These are phyloP conservation scores for Beauveria scarabaeidicola DNA, from an alignment of 2,329 filamentous ascomycete genomes.

Conservation along the genomic window DNA sequence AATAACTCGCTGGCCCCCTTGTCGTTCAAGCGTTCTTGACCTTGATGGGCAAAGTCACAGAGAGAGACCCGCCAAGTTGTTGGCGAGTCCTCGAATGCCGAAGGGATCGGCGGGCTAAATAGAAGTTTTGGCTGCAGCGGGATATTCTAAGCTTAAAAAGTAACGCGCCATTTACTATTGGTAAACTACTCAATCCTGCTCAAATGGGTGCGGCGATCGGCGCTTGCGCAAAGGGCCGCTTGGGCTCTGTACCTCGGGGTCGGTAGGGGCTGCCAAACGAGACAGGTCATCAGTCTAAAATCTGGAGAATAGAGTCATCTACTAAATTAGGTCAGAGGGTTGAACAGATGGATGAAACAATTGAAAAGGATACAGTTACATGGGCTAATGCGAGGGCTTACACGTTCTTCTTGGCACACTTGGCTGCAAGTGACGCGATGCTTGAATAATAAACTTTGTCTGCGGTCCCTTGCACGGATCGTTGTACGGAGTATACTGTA, in stretches of 20 bases:
- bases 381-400: neutral
- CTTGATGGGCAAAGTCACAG: neutral
- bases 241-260: neutral
- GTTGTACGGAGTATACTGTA: too few species aligned
- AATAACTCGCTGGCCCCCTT: neutral
- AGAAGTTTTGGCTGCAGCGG: neutral
- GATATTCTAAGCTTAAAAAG: neutral
- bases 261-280: too few species aligned
- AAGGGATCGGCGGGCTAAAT: neutral
- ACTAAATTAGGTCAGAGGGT: too few species aligned
- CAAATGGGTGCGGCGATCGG: neutral
- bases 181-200: slow-evolving; percentile 5
- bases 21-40: neutral
- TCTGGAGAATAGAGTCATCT: too few species aligned
- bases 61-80: neutral
- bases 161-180: neutral
- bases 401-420: neutral
- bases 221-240: neutral
- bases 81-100: neutral
- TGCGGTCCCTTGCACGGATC: neutral
- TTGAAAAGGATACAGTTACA: too few species aligned
- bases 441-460: too few species aligned
- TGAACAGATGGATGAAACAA: too few species aligned
- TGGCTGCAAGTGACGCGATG: too few species aligned
- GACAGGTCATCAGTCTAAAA: too few species aligned